Conservation (phyloP, 1,284 basidiomycete species). For the Rhodotorula sp. region DNA sequence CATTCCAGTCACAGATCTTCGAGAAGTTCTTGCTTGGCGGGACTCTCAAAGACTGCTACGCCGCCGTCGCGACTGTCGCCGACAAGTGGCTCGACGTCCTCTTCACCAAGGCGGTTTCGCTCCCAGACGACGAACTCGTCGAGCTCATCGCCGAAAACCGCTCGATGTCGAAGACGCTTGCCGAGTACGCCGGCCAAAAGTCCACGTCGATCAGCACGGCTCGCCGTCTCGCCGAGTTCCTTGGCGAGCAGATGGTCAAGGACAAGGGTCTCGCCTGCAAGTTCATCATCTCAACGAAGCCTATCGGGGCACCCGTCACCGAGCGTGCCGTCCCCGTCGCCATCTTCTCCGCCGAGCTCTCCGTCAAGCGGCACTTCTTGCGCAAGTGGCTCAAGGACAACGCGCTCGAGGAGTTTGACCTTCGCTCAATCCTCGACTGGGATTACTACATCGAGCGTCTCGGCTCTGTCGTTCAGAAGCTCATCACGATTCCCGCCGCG, state of each 20-base stretch:
- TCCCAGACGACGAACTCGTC: slow-evolving; percentile 89
- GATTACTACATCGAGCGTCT: slow-evolving; percentile 97
- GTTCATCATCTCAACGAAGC: slow-evolving; percentile 96
- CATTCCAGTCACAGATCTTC: slow-evolving; percentile 98
- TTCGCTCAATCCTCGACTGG: slow-evolving; percentile 96
- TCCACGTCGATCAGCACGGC: slow-evolving; percentile 98
- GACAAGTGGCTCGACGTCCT: slow-evolving; percentile 98
- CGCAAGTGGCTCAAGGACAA: slow-evolving; percentile 97
- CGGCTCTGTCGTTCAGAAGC: slow-evolving; percentile 96
- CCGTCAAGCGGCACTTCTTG: slow-evolving; percentile 83
- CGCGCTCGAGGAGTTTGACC: slow-evolving; percentile 80
- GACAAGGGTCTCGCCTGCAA: slow-evolving; percentile 99
- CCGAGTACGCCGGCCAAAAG: slow-evolving; percentile 95
- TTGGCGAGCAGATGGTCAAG: slow-evolving; percentile 98
- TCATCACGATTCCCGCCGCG: slow-evolving; percentile 98
- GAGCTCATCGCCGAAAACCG: slow-evolving; percentile 98
- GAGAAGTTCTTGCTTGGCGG: slow-evolving; percentile 92
- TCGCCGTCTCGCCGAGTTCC: slow-evolving; percentile 88
- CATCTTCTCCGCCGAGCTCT: slow-evolving; percentile 94
- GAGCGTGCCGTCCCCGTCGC: slow-evolving; percentile 98
- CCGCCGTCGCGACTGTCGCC: slow-evolving; percentile 87
- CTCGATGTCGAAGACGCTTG: slow-evolving; percentile 95
- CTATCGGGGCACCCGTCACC: slow-evolving; percentile 90
- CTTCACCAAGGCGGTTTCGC: slow-evolving; percentile 75
- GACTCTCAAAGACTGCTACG: slow-evolving; percentile 93